Evolutionary conservation across 78 protist genomes (phyloP), one percentile per base, ranked within the genome.

Genomic region (Protostelium mycophagum): DNA sequence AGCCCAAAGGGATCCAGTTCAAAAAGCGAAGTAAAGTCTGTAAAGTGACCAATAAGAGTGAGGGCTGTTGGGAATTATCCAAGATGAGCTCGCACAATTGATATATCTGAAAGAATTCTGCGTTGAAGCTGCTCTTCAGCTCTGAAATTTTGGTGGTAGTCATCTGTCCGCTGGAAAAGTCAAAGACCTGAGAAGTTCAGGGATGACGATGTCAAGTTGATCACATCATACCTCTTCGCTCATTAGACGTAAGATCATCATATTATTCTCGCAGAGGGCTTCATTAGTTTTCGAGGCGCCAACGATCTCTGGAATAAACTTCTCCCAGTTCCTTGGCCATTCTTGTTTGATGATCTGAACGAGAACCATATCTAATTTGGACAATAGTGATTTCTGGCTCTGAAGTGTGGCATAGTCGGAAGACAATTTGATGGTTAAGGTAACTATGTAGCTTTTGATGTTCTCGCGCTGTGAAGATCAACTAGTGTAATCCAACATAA

Each of bases 241-340:
- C 34, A 99, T 91, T 34, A 98, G 94, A 86, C 88, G 87, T 38
- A 99, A 92, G 83, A 99, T 96, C 37, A 31, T 51, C 98, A 99
- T 96, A 92, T 96, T 99, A 95, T 99, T 99, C 87, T 97, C 97
- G 87, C 99, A 98, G 38, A 99, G 63, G 0, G 96, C 34, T 84
- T 96, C 99, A 90, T 39, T 95, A 0, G 96, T 93, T 34, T 88
- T 89, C n/a, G 96, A 73, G 16, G 98, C 86, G 28, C 91, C 92
- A 1, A 97, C 96, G 36, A 99, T 90, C 36, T 99, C 99, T 25
- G 96, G 93, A 39, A 99, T 93, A 91, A 99, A 99, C 28, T 93
- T 37, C 0, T 93, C 91, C 99, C 99, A 99, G 83, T 96, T 63
- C 25, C 93, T 91, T 31, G 99, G 99, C 99, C 99, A 99, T 38